Base-by-base conservation (phyloP, 2,329 filamentous ascomycete species). In the Graphilbum ipis-grandicollis region DNA sequence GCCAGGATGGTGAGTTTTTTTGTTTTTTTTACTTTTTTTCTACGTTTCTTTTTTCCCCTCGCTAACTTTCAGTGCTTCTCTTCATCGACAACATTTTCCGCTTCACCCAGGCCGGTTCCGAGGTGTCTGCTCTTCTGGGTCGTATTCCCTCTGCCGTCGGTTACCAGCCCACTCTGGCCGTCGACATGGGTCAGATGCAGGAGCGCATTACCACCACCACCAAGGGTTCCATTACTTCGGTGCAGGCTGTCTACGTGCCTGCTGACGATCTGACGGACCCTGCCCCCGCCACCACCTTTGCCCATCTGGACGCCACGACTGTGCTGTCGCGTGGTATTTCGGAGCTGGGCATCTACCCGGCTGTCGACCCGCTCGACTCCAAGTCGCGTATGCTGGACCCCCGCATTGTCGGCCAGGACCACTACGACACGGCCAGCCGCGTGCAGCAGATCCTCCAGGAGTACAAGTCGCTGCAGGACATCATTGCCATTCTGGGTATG, bases 11-110 rank as follows among this genome's bases (percentile, higher is more conserved):
- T 80, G 58, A 56, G 73, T 54, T 48, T 39, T 35, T 22, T 36
- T 31, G 22, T 28, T 34, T 18, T 17, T 6, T 19, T 35, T 13
- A 4, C 15, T 5, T 13, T 30, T 14, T 28, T 29, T 14, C 17
- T 19, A 28, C 14, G 3, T 9, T 9, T 13, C 8, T 22, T 33
- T 33, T 21, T 22, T 3, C 14, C 3, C 9, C 12, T 31, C 34
- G 39, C 53, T 56, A 46, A 57, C 42, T 40, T 1, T 21, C 22
- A 21, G 84, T 94, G 75, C 73, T 94, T 60, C 85, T 94, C 63
- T 94, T 96, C 75, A 96, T 96, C 63, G 90, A 98, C 80, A 98
- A 98, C 76, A 96, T 98, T 68, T 96, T 94, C 84, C 81, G 90
- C 58, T 96, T 96, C 76, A 94, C 88, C 50, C 88, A 96, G 71